A percentile compares a stretch with the other conserved stretches of the same genome.
These are phyloP conservation scores for Monascus purpureus DNA, from an alignment of 495 filamentous ascomycete genomes.

Conservation along the genomic window DNA sequence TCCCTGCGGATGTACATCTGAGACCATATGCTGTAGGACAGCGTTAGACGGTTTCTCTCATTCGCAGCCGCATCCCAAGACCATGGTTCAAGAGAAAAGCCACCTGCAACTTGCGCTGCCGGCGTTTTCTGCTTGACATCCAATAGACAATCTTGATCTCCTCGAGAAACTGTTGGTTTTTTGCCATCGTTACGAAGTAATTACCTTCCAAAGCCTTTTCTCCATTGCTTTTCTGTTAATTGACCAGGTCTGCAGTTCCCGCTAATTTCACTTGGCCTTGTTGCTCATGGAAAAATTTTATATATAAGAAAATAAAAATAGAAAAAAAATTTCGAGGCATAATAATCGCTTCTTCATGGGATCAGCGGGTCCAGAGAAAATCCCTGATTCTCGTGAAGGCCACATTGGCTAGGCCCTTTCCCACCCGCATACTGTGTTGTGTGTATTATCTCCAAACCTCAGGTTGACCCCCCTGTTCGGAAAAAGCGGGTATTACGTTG, in stretches of 20 bases:
- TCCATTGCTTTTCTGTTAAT: no score
- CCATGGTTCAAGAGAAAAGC: constrained; percentile 11
- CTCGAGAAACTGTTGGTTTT: constrained; percentile 9
- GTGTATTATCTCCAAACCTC: no score
- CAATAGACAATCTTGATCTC: constrained; percentile 8
- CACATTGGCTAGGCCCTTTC: not conserved
- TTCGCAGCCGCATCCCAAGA: constrained; percentile 11
- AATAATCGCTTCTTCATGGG: constrained; percentile 1
- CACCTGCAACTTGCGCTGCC: constrained; percentile 11
- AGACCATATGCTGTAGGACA: constrained; percentile 10
- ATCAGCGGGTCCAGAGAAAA: not conserved
- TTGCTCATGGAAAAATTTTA: no score
- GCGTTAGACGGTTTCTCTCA: constrained; percentile 7
- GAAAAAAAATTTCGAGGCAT: no score
- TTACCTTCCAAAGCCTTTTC: no score
- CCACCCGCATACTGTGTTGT: not conserved
- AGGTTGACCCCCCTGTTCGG: no score
- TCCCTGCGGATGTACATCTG: constrained; percentile 2
- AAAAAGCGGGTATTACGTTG: no score
- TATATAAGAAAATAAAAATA: no score
- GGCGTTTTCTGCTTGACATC: constrained; percentile 6
- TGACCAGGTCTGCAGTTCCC: no score
- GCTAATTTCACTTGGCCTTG: no score
- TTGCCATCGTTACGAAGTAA: no score
- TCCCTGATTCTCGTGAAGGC: not conserved